Percentiles rank a stretch among this genome's conserved stretches.
These are phyloP conservation scores for Pyrus communis DNA, from an alignment of 306 rosid genomes.

Conservation along the genomic window DNA sequence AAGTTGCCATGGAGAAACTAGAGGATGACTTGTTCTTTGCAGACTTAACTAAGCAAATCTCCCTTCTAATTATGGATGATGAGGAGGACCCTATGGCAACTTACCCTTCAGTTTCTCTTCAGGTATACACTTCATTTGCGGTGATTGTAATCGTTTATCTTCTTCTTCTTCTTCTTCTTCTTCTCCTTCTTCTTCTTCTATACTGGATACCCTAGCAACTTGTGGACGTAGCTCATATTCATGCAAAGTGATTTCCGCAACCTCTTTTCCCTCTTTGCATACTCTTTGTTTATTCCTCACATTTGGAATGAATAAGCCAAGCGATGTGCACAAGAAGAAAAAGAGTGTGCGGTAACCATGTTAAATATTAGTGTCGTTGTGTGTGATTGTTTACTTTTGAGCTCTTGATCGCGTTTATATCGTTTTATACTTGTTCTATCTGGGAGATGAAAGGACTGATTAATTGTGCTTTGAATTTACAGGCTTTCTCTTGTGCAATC, in stretches of 20 bases:
- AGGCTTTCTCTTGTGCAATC: constrained; percentile 43
- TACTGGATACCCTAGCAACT: not conserved
- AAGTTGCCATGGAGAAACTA: constrained; percentile 33
- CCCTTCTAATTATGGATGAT: constrained; percentile 77
- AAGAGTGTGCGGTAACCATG: not conserved
- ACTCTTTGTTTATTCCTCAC: too few relatives aligned
- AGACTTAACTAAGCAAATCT: constrained; percentile 74
- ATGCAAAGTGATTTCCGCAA: not conserved
- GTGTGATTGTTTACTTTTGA: not conserved
- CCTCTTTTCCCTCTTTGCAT: not conserved
- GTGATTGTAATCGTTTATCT: not conserved
- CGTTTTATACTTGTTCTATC: not conserved
- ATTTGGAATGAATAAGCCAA: not conserved
- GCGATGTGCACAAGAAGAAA: not conserved
- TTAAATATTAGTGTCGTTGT: too few relatives aligned
- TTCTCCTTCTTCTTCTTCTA: not conserved
- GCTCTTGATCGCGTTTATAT: not conserved
- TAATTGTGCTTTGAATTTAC: not conserved
- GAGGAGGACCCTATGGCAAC: constrained; percentile 46
- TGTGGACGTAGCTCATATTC: not conserved
- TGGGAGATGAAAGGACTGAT: not conserved
- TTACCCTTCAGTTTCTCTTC: constrained; percentile 40
- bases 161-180: not conserved
- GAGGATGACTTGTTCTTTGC: constrained; percentile 74
- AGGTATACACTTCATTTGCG: constrained; percentile 25